These are phyloP conservation scores for Cardiospermum halicacabum DNA, from an alignment of 345 rosid species.

Conservation along the genomic window DNA sequence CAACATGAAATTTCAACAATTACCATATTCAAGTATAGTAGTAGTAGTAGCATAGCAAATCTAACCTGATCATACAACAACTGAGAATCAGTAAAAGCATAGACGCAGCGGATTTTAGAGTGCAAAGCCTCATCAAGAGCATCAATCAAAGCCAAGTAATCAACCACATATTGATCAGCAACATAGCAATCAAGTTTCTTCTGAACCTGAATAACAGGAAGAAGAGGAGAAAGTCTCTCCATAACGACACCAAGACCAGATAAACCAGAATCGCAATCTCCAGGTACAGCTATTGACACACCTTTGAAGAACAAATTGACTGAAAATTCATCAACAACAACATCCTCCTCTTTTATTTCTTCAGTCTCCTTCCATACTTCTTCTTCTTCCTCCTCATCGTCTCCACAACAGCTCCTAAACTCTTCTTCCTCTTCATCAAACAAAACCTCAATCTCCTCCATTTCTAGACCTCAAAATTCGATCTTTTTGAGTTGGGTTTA, in stretches of 20 bases:
- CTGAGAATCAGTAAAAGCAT: conserved; percentile 74
- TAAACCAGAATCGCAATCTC: conserved; percentile 54
- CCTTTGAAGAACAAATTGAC: conserved; percentile 91
- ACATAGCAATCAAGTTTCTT: conserved; percentile 84
- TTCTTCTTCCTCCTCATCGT: conserved; percentile 62
- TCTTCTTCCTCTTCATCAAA: conserved; percentile 89
- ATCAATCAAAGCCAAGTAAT: conserved; percentile 83
- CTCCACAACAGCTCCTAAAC: conserved; percentile 89
- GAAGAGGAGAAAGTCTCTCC: conserved; percentile 46
- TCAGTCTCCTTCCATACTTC: conserved; percentile 82
- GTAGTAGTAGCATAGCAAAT: too few species aligned
- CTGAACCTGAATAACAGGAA: conserved; percentile 70
- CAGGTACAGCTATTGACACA: conserved; percentile 46
- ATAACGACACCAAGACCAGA: conserved; percentile 89
- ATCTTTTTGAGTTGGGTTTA: too few species aligned
- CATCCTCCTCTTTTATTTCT: conserved; percentile 32
- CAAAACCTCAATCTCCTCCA: too few species aligned
- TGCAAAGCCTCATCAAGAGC: conserved; percentile 69
- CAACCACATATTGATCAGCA: conserved; percentile 76
- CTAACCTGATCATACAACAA: conserved; percentile 67
- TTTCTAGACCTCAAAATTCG: too few species aligned
- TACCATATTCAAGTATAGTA: too few species aligned
- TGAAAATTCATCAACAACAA: conserved; percentile 54
- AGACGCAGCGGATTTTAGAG: conserved; percentile 49
- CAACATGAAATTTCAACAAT: too few species aligned